Percentiles rank a stretch among this genome's conserved stretches.
phyloP scores from a whole-genome alignment of 805 yeast species.

The Suhomyces faveliae region DNA sequence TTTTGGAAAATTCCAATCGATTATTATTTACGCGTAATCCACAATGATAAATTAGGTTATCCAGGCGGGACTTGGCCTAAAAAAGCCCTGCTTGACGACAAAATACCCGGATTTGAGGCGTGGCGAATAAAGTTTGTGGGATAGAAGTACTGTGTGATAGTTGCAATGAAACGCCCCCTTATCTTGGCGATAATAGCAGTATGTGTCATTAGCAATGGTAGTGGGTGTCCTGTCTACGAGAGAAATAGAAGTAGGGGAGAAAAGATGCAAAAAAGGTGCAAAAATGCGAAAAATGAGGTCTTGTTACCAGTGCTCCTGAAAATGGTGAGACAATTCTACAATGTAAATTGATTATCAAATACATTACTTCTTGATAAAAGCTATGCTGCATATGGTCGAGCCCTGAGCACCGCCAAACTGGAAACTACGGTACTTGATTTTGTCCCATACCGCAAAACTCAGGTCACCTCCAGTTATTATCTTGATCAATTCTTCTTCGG shows the following conservation, averaged over 20 bases:
- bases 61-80: not conserved
- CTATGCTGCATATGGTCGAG: slow-evolving; percentile 82
- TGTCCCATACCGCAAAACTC: slow-evolving; percentile 57
- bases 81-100: not conserved
- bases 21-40: not conserved
- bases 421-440: slow-evolving; percentile 74
- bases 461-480: slow-evolving; percentile 46
- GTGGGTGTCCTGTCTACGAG: too few relatives aligned
- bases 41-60: not conserved
- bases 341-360: not conserved
- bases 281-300: too few relatives aligned
- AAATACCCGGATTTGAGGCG: not conserved
- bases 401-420: slow-evolving; percentile 90
- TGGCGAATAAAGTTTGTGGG: not conserved
- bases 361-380: slow-evolving; percentile 50
- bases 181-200: too few relatives aligned
- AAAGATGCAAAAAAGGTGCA: too few relatives aligned
- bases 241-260: too few relatives aligned
- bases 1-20: not conserved
- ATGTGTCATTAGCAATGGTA: too few relatives aligned
- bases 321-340: not conserved
- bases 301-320: too few relatives aligned
- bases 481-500: slow-evolving; percentile 67
- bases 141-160: too few relatives aligned
- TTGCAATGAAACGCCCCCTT: too few relatives aligned